A percentile compares a stretch with the other conserved stretches of the same genome.
Evolutionary conservation across 768 basidiomycete species (phyloP).

Genomic region (Phlebiopsis gigantea): DNA sequence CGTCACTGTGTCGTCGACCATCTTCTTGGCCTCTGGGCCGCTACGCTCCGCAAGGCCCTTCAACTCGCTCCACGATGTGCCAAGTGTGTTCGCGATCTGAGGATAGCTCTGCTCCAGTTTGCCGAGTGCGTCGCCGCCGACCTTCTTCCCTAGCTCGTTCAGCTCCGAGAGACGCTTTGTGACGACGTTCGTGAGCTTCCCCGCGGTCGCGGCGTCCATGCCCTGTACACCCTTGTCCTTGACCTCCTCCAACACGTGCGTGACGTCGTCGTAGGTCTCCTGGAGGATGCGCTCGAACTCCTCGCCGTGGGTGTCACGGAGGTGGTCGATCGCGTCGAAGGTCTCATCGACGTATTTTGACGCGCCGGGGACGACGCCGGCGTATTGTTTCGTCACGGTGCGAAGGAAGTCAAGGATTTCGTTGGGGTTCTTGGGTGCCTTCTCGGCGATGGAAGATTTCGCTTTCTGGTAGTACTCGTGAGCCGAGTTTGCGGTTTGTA

Average conservation of each 20-base stretch:
- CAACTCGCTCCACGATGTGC: constrained; percentile 25
- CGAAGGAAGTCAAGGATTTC: constrained; percentile 35
- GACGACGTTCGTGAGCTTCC: constrained; percentile 25
- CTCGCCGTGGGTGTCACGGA: constrained; percentile 33
- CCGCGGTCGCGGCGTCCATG: constrained; percentile 23
- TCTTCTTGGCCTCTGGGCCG: constrained; percentile 28
- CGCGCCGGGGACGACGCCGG: constrained; percentile 34
- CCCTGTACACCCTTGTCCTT: constrained; percentile 15
- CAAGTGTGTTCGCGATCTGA: constrained; percentile 26
- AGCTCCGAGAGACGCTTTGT: constrained; percentile 22
- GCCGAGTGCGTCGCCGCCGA: constrained; percentile 22
- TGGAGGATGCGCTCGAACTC: constrained; percentile 34
- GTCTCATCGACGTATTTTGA: constrained; percentile 33
- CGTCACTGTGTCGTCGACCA: constrained; percentile 22
- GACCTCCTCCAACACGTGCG: constrained; percentile 17
- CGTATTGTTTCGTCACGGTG: constrained; percentile 35
- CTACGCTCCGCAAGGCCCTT: constrained; percentile 21
- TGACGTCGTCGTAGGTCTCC: constrained; percentile 33
- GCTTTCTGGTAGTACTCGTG: constrained; percentile 22
- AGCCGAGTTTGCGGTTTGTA: constrained; percentile 30
- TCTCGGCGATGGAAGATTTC: constrained; percentile 21
- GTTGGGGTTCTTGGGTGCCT: constrained; percentile 25
- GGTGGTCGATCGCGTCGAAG: constrained; percentile 37
- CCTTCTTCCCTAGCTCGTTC: constrained; percentile 25
- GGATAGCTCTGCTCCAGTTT: constrained; percentile 26